Conservation (phyloP, 192 early-diverging fungal genomes). For the Kickxella alabastrina region DNA sequence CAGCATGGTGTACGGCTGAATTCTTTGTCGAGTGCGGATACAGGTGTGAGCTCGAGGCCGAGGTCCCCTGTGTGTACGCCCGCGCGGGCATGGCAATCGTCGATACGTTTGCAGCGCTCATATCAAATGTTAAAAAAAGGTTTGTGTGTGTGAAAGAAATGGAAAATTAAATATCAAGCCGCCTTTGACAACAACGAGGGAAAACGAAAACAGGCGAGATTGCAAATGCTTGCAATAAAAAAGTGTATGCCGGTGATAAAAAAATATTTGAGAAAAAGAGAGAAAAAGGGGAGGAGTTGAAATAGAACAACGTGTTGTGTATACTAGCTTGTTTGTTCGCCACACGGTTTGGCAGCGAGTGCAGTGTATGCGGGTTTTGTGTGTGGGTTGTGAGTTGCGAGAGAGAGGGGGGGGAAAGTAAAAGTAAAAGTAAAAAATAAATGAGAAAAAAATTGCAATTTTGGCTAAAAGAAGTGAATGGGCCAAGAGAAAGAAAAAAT, state of each 20-base stretch:
- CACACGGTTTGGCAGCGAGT: too few species aligned
- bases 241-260: too few species aligned
- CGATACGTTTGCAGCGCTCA: constrained; percentile 14
- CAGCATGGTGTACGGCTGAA: constrained; percentile 3
- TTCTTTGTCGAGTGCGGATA: constrained; percentile 20
- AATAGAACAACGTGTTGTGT: too few species aligned
- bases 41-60: constrained; percentile 15
- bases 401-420: too few species aligned
- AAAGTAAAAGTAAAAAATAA: too few species aligned
- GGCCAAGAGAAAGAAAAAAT: too few species aligned
- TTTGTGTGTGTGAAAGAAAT: constrained; percentile 1
- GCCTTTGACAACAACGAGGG: neutral
- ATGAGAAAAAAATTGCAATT: too few species aligned
- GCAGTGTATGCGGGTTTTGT: too few species aligned
- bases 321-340: too few species aligned
- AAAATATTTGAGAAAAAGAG: neutral
- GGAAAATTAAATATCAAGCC: neutral
- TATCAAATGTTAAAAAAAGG: constrained; percentile 5
- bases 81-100: constrained; percentile 39
- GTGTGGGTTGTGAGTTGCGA: too few species aligned
- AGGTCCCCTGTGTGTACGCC: constrained; percentile 40
- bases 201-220: neutral
- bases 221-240: neutral
- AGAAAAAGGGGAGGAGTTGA: constrained; percentile 3
- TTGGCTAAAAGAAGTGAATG: too few species aligned